Evolutionary conservation across 352 stramenopile genomes (phyloP).

Genomic region (Pythium oligandrum): DNA sequence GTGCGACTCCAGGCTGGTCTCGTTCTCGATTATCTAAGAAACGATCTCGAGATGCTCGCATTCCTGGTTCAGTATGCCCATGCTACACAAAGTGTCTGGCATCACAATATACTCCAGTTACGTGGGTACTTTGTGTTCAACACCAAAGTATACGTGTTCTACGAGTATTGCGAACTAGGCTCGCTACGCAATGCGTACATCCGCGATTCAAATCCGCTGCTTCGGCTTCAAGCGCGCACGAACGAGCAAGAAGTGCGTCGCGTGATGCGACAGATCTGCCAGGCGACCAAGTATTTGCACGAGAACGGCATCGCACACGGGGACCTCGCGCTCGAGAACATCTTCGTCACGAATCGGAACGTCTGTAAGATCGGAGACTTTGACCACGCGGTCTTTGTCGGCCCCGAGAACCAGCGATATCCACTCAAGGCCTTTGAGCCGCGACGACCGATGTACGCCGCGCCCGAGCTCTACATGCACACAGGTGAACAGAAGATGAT

Average conservation of each 20-base stretch:
- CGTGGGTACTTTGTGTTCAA: constrained; percentile 46
- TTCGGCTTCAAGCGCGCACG: constrained; percentile 31
- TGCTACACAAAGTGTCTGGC: constrained; percentile 28
- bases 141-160: constrained; percentile 45
- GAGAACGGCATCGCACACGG: constrained; percentile 52
- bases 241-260: constrained; percentile 44
- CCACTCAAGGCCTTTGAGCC: constrained; percentile 18
- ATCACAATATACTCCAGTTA: constrained; percentile 49
- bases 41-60: constrained; percentile 59
- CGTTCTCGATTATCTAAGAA: constrained; percentile 33
- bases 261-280: constrained; percentile 84
- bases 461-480: constrained; percentile 36
- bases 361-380: constrained; percentile 71
- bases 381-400: constrained; percentile 52
- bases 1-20: constrained; percentile 34
- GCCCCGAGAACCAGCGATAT: constrained; percentile 36
- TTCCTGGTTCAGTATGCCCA: constrained; percentile 43
- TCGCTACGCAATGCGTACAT: constrained; percentile 52
- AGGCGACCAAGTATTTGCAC: constrained; percentile 51
- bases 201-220: constrained; percentile 28
- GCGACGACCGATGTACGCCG: constrained; percentile 42
- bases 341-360: constrained; percentile 58
- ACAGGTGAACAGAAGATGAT: constrained; percentile 17
- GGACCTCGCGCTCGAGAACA: constrained; percentile 69
- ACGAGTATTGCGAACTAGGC: constrained; percentile 62